Percentiles rank a stretch among this genome's conserved stretches.
Evolutionary conservation across 108 stramenopile species (phyloP).

Genomic region (Nannochloropsis gaditana): DNA sequence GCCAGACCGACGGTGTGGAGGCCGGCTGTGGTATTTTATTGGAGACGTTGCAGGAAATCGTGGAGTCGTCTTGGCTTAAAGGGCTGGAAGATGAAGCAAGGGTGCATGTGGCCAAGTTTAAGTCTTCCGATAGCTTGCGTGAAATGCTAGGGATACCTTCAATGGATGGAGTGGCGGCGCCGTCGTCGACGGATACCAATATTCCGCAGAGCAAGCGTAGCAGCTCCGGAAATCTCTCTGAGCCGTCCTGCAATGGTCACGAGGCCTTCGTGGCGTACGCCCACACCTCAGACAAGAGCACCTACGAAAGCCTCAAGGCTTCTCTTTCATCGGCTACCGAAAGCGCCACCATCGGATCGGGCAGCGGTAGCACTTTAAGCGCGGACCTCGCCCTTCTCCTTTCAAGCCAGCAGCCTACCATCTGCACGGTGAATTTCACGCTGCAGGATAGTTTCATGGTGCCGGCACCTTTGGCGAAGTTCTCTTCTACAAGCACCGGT

Average conservation of each 20-base stretch:
- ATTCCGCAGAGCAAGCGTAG: neutral
- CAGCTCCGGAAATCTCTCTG: neutral
- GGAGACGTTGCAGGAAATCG: neutral
- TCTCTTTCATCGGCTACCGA: neutral
- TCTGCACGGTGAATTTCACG: neutral
- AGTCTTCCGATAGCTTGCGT: conserved; percentile 8
- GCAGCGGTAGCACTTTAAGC: neutral
- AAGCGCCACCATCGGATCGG: neutral
- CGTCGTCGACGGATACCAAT: neutral
- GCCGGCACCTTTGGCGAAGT: neutral
- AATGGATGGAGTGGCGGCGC: neutral
- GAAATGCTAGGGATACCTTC: neutral
- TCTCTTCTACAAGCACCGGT: neutral
- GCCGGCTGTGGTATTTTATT: neutral
- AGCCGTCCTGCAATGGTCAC: neutral
- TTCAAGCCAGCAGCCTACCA: neutral
- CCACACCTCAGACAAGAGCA: neutral
- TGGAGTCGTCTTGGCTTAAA: neutral
- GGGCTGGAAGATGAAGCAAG: neutral
- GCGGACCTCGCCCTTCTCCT: neutral
- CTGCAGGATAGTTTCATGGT: neutral
- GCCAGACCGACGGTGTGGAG: neutral
- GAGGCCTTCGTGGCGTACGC: neutral
- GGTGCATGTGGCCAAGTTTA: neutral
- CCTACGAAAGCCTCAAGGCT: neutral